Conservation (phyloP, 2,329 filamentous ascomycete species). For the Pseudogymnoascus sp. region DNA sequence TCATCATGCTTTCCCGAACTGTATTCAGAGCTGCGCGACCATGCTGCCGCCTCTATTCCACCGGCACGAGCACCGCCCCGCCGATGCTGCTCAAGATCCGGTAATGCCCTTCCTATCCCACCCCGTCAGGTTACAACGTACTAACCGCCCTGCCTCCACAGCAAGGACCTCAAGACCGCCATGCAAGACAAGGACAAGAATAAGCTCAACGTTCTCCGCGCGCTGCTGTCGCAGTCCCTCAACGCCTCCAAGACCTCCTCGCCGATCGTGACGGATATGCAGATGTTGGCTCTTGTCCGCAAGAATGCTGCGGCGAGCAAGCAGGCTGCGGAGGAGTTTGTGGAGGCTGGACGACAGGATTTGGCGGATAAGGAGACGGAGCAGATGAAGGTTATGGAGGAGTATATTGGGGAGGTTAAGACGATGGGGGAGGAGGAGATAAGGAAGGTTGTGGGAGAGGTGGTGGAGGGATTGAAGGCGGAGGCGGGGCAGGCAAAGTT, state of each 20-base stretch:
- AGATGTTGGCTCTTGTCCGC: conserved; percentile 60
- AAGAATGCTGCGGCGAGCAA: conserved; percentile 52
- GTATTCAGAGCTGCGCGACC: neutral
- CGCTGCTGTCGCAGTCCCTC: conserved; percentile 60
- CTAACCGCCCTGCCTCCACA: conserved; percentile 12
- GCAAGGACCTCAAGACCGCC: conserved; percentile 53
- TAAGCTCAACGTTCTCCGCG: conserved; percentile 61
- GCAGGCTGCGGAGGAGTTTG: conserved; percentile 58
- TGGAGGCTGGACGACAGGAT: conserved; percentile 56
- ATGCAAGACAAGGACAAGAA: conserved; percentile 59
- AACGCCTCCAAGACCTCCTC: conserved; percentile 67
- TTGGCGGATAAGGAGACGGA: conserved; percentile 62
- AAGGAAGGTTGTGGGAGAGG: conserved; percentile 42
- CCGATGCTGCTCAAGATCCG: conserved; percentile 32
- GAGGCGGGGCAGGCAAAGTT: conserved; percentile 40
- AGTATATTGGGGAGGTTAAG: conserved; percentile 54
- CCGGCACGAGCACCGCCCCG: conserved; percentile 21
- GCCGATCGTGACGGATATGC: conserved; percentile 64
- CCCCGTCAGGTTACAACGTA: neutral
- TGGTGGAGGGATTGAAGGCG: conserved; percentile 44
- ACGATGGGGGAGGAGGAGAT: conserved; percentile 54
- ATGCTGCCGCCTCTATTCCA: conserved; percentile 15
- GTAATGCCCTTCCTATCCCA: conserved; percentile 17
- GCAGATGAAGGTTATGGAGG: conserved; percentile 58
- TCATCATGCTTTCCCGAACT: neutral